These are phyloP conservation scores for Xylaria sp. DNA, from an alignment of 2,329 filamentous ascomycete species.

Conservation along the genomic window DNA sequence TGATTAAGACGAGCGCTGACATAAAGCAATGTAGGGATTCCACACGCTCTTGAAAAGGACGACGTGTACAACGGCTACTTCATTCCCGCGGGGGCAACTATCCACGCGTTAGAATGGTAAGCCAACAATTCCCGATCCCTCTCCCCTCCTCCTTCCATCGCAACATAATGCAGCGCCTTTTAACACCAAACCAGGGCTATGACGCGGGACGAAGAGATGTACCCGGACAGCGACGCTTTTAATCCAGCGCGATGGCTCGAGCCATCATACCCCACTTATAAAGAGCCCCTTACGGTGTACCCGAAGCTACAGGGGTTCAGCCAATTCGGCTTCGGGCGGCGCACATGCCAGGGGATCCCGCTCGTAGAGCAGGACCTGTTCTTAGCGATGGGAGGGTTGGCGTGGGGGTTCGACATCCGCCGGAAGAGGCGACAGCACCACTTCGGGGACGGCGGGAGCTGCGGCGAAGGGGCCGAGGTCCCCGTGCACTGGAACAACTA, in stretches of 20 bases:
- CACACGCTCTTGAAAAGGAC: constrained; percentile 61
- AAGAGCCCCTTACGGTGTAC: constrained; percentile 51
- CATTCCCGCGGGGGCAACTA: constrained; percentile 61
- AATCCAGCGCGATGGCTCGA: constrained; percentile 54
- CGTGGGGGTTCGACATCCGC: constrained; percentile 50
- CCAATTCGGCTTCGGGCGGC: constrained; percentile 64
- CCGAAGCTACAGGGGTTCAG: constrained; percentile 55
- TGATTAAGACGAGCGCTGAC: not conserved
- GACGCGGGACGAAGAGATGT: constrained; percentile 55
- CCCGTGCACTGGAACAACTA: constrained; percentile 58
- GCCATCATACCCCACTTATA: constrained; percentile 52
- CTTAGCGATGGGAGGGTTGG: constrained; percentile 53
- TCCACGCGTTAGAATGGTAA: constrained; percentile 64
- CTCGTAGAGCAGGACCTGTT: constrained; percentile 55
- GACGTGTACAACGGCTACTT: constrained; percentile 64
- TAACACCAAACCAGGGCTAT: constrained; percentile 51
- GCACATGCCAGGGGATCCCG: constrained; percentile 57
- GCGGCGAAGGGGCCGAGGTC: constrained; percentile 45
- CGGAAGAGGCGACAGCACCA: constrained; percentile 41
- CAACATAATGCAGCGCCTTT: not conserved
- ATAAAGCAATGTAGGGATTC: constrained; percentile 52
- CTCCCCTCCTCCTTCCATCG: too few relatives aligned
- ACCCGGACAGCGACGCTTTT: constrained; percentile 53
- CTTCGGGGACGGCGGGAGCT: constrained; percentile 11
- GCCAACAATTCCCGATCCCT: constrained; percentile 15